Evolutionary conservation across 2,329 filamentous ascomycete genomes (phyloP), one percentile per base, ranked within the genome.

Genomic region (Alternaria ventricosa): DNA sequence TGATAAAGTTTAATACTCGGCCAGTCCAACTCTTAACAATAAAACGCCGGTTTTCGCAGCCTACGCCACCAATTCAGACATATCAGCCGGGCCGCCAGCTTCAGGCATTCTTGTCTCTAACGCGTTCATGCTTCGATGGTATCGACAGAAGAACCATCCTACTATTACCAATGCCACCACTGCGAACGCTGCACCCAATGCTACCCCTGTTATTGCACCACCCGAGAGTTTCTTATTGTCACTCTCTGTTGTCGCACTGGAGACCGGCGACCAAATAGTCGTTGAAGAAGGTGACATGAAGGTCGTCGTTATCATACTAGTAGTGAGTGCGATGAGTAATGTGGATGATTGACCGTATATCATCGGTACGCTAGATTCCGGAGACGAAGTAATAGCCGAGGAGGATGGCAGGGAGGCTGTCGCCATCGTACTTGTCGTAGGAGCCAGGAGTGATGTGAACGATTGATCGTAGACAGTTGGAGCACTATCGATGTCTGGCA

Each of bases 201-300:
- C 36, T 41, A 41, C 1, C 2, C n/a, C 36, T 41, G n/a, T 18
- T 18, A 41, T 41, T 3, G 36, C 9, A 41, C 9, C 36, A 11
- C 15, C n/a, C 15, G n/a, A 41, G 8, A 41, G 36, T 41, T 15
- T 18, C 36, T 41, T 18, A 8, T 18, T 41, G 9, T 41, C 1
- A 15, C n/a, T 41, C 36, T 18, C 36, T 1, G 36, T 3, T 41
- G 3, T 41, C 18, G 10, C 36, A 8, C 9, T 18, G 36, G 36
- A 18, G 0, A 41, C n/a, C 0, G 36, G 36, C n/a, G 36, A 41
- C n/a, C 0, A 41, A 10, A 0, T 18, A 18, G n/a, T 41, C 0
- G 36, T 3, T 6, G 36, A 41, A 41, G 36, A 41, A 8, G 1
- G 0, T 1, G n/a, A 18, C 8, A 11, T 18, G 15, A 2, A 41